These are phyloP conservation scores for Lachnellula arida DNA, from an alignment of 2,329 filamentous ascomycete species.

Conservation along the genomic window DNA sequence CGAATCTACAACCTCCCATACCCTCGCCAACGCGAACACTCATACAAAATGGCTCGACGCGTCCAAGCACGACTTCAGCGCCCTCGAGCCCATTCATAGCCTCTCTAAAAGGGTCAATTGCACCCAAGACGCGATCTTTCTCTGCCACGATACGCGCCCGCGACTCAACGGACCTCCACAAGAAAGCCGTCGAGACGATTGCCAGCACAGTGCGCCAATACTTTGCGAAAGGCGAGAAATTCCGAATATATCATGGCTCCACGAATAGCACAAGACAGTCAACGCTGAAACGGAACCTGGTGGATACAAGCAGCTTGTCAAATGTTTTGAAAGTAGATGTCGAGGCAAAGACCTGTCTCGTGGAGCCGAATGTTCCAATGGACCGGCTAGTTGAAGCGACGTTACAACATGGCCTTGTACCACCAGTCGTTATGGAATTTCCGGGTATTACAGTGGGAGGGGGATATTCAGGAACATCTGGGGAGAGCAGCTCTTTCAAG, in stretches of 20 bases:
- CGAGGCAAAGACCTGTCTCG: conserved; percentile 41
- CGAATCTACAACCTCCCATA: no score
- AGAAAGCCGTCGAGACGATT: no score
- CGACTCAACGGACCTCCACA: no score
- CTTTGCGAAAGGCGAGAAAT: conserved; percentile 43
- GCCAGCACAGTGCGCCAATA: conserved; percentile 31
- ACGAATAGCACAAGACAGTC: conserved; percentile 49
- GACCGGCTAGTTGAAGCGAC: conserved; percentile 57
- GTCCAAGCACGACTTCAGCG: no score
- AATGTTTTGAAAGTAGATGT: conserved; percentile 42
- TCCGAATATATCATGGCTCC: conserved; percentile 53
- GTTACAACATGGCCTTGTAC: conserved; percentile 50
- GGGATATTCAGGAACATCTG: conserved; percentile 61
- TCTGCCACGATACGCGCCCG: no score
- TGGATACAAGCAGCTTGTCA: conserved; percentile 46
- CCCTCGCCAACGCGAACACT: no score
- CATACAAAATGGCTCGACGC: no score
- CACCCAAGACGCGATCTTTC: no score
- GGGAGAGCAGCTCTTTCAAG: conserved; percentile 62
- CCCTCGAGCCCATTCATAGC: no score
- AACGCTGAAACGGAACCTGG: conserved; percentile 36
- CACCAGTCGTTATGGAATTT: conserved; percentile 66
- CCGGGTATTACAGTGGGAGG: conserved; percentile 66
- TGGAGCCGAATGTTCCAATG: conserved; percentile 68
- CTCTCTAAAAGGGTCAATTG: no score